Evolutionary conservation across 768 basidiomycete species (phyloP).

Genomic region (Suillus tomentosus): DNA sequence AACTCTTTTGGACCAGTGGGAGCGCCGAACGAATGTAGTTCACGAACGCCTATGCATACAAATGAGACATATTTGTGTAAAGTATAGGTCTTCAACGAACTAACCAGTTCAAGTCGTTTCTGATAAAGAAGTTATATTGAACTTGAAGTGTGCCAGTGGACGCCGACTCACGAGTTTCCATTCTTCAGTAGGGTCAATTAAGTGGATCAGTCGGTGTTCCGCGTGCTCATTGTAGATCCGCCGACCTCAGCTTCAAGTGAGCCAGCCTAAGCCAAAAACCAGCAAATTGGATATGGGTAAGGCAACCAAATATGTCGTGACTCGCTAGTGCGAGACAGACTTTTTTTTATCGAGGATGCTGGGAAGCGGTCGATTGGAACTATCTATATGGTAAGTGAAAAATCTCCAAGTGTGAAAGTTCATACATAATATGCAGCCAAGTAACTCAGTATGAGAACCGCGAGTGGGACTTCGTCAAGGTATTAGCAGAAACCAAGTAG

Average conservation of each 20-base stretch:
- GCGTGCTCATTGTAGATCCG: neutral
- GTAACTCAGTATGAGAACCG: neutral
- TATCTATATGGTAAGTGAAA: neutral
- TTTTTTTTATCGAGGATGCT: neutral
- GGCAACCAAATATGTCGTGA: neutral
- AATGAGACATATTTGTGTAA: neutral
- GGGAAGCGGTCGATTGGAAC: neutral
- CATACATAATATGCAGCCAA: neutral
- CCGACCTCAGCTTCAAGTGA: neutral
- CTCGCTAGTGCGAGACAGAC: neutral
- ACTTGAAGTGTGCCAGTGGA: neutral
- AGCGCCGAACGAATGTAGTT: neutral
- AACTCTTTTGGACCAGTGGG: neutral
- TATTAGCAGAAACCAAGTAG: too few species aligned
- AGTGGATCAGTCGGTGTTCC: neutral
- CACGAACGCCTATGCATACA: neutral
- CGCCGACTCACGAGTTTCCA: neutral
- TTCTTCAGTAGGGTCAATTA: neutral
- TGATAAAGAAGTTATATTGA: neutral
- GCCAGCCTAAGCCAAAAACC: neutral
- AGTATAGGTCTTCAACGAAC: neutral
- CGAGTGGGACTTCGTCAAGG: neutral
- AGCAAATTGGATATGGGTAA: neutral
- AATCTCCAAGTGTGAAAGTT: neutral
- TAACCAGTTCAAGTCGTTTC: neutral